These are phyloP conservation scores for Podospora pseudoanserina DNA, from an alignment of 495 filamentous ascomycete species.

Conservation along the genomic window DNA sequence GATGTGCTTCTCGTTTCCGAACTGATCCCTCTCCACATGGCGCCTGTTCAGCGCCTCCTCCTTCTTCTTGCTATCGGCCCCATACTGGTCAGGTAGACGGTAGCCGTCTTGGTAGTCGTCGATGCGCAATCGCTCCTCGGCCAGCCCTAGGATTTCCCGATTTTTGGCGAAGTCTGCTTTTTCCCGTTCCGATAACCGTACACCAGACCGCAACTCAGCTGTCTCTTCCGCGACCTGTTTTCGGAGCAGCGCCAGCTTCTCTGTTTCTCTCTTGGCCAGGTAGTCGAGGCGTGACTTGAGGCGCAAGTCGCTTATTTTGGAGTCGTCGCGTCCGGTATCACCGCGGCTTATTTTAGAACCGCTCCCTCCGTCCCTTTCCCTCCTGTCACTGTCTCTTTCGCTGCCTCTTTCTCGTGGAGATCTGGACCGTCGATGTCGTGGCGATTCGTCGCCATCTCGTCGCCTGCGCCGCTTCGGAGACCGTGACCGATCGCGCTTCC, in stretches of 20 bases:
- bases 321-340: slow-evolving; percentile 27
- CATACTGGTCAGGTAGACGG: slow-evolving; percentile 90
- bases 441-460: slow-evolving; percentile 27
- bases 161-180: slow-evolving; percentile 91
- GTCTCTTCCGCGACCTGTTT: slow-evolving; percentile 92
- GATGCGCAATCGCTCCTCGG: slow-evolving; percentile 82
- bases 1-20: slow-evolving; percentile 82
- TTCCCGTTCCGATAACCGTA: slow-evolving; percentile 69
- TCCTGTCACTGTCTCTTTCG: not conserved
- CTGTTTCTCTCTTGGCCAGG: slow-evolving; percentile 83
- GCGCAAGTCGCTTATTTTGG: slow-evolving; percentile 69
- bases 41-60: slow-evolving; percentile 86
- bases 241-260: slow-evolving; percentile 76
- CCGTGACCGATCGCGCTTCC: slow-evolving; percentile 43
- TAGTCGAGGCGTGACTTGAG: slow-evolving; percentile 88
- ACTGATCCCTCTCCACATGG: slow-evolving; percentile 84
- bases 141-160: slow-evolving; percentile 77
- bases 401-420: slow-evolving; percentile 9
- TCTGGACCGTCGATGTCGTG: slow-evolving; percentile 27
- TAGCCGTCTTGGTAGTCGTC: slow-evolving; percentile 94
- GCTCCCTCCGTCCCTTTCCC: slow-evolving; percentile 15
- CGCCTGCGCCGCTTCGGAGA: slow-evolving; percentile 33
- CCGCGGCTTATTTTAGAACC: slow-evolving; percentile 6
- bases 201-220: slow-evolving; percentile 74
- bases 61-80: slow-evolving; percentile 85